Percentiles rank a stretch among this genome's conserved stretches.
These are phyloP conservation scores for Ascoidea rubescens DNA, from an alignment of 805 yeast species.

Conservation along the genomic window DNA sequence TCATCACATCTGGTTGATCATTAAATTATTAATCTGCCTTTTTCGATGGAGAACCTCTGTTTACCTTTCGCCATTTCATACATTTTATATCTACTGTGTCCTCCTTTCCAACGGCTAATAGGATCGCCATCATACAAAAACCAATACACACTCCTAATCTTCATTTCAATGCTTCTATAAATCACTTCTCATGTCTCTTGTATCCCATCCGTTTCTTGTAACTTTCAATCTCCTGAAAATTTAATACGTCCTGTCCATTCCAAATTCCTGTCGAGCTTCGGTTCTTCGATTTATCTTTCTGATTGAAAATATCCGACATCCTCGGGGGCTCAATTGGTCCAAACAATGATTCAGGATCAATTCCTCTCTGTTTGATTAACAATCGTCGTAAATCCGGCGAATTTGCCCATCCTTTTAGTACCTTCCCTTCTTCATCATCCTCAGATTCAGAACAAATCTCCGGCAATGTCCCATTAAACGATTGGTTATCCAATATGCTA, in stretches of 20 bases:
- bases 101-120: too few species aligned
- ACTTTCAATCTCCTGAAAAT: neutral
- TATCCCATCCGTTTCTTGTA: neutral
- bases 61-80: too few species aligned
- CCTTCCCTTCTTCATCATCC: slow-evolving; percentile 33
- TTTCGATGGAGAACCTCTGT: too few species aligned
- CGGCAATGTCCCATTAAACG: slow-evolving; percentile 20
- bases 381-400: slow-evolving; percentile 38
- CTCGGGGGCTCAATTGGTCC: slow-evolving; percentile 62
- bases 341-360: slow-evolving; percentile 58
- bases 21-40: too few species aligned
- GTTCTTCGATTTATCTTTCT: neutral
- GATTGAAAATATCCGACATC: slow-evolving; percentile 53
- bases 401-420: slow-evolving; percentile 47
- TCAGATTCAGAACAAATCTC: slow-evolving; percentile 40
- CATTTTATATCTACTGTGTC: too few species aligned
- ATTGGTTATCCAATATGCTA: too few species aligned
- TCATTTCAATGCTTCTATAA: too few species aligned
- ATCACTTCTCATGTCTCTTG: too few species aligned
- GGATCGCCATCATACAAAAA: too few species aligned
- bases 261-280: neutral
- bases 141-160: too few species aligned
- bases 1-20: too few species aligned
- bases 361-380: slow-evolving; percentile 29
- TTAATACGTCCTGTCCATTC: neutral